phyloP scores from a whole-genome alignment of 1,139 yeast genomes.

The Yamadazyma sp. region DNA sequence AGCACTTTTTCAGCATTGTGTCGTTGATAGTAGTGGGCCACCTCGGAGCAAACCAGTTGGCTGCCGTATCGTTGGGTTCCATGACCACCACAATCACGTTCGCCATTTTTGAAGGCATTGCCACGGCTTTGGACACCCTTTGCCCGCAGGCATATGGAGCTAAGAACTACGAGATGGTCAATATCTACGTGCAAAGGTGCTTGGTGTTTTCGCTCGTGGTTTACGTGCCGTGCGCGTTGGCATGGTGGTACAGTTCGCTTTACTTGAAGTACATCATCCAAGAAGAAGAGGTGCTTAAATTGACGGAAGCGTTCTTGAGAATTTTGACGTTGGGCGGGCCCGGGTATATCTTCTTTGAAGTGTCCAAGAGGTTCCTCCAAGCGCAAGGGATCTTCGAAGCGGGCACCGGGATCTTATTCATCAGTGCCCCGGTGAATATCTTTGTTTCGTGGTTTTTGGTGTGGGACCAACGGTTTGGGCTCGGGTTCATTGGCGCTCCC shows the following conservation, averaged over 20 bases:
- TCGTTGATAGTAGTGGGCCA: conserved; percentile 74
- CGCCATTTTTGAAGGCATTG: conserved; percentile 84
- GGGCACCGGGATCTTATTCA: conserved; percentile 71
- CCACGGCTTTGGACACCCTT: conserved; percentile 83
- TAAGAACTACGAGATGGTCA: conserved; percentile 59
- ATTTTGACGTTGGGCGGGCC: conserved; percentile 77
- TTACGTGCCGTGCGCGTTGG: conserved; percentile 59
- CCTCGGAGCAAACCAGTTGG: conserved; percentile 67
- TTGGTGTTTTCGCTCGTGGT: conserved; percentile 53
- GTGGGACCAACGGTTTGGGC: conserved; percentile 62
- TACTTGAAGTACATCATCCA: conserved; percentile 54
- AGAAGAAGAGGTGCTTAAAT: conserved; percentile 56
- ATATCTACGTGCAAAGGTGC: conserved; percentile 65
- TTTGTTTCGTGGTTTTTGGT: conserved; percentile 73
- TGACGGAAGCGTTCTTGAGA: conserved; percentile 67
- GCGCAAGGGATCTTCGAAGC: conserved; percentile 95
- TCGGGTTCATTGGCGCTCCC: conserved; percentile 74
- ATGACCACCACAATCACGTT: conserved; percentile 86
- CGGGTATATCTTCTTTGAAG: conserved; percentile 80
- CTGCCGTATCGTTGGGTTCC: conserved; percentile 82
- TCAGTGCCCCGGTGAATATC: conserved; percentile 81
- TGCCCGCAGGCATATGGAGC: conserved; percentile 86
- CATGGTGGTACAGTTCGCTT: conserved; percentile 67
- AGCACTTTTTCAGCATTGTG: conserved; percentile 70
- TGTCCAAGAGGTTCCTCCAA: conserved; percentile 78